Conservation (phyloP, 2,329 filamentous ascomycete species). For the Aureobasidium sp. region DNA sequence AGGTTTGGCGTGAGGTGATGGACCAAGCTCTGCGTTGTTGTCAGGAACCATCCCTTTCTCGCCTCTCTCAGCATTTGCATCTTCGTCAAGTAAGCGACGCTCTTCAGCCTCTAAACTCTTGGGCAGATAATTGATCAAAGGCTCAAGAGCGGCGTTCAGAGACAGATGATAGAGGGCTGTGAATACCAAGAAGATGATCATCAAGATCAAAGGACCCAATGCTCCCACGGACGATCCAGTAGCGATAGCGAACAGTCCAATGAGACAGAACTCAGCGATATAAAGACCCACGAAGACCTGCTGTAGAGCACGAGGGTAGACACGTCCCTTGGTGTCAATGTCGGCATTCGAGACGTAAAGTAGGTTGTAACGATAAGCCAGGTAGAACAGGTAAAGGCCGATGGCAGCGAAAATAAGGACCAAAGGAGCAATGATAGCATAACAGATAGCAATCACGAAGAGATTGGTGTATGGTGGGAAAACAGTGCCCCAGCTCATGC, state of each 20-base stretch:
- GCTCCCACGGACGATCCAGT: constrained; percentile 44
- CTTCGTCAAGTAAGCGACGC: constrained; percentile 28
- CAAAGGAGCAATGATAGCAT: constrained; percentile 79
- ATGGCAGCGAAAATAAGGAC: constrained; percentile 75
- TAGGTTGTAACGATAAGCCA: constrained; percentile 85
- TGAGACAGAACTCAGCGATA: constrained; percentile 71
- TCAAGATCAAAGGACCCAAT: constrained; percentile 64
- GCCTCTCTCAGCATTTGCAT: constrained; percentile 25
- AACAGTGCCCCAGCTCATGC: constrained; percentile 76
- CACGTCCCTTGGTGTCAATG: constrained; percentile 80
- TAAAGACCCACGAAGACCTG: constrained; percentile 82
- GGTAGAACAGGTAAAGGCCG: constrained; percentile 73
- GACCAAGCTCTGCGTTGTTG: constrained; percentile 30
- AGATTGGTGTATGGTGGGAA: constrained; percentile 77
- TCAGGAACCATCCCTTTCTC: constrained; percentile 28
- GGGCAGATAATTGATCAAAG: constrained; percentile 72
- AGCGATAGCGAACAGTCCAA: constrained; percentile 70
- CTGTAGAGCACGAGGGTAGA: constrained; percentile 80
- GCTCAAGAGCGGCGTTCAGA: constrained; percentile 65
- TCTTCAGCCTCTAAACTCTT: constrained; percentile 34
- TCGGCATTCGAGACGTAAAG: constrained; percentile 76
- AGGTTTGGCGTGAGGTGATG: constrained; percentile 42
- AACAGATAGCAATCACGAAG: constrained; percentile 74
- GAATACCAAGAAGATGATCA: constrained; percentile 70
- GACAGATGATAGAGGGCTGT: constrained; percentile 68